These are phyloP conservation scores for Cucurbita pepo DNA, from an alignment of 306 rosid genomes.

Conservation along the genomic window DNA sequence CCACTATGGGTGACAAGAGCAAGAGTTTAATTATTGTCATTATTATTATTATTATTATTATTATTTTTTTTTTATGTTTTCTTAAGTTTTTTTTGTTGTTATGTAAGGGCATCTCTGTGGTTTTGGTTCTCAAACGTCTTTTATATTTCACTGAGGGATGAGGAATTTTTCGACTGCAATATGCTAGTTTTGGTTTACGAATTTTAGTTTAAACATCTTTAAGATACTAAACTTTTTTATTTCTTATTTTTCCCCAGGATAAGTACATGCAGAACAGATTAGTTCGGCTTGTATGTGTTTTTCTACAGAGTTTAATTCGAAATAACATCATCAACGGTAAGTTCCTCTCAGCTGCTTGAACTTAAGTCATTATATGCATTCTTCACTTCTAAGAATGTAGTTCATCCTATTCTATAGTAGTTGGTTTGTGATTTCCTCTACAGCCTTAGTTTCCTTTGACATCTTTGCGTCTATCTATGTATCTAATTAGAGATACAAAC, in stretches of 20 bases:
- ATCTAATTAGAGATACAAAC: not conserved
- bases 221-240: not conserved
- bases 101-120: not conserved
- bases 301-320: slow-evolving; percentile 91
- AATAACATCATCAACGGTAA: slow-evolving; percentile 87
- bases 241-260: slow-evolving; percentile 35
- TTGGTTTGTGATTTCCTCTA: not conserved
- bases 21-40: not conserved
- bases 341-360: slow-evolving; percentile 14
- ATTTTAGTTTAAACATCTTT: not conserved
- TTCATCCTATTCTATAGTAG: not conserved
- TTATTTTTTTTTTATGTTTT: not conserved
- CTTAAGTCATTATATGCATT: not conserved
- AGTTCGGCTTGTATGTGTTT: slow-evolving; percentile 93
- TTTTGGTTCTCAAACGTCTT: not conserved
- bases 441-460: not conserved
- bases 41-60: no score
- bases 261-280: slow-evolving; percentile 99
- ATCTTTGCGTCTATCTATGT: not conserved
- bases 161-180: not conserved
- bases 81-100: not conserved
- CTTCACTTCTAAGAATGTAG: not conserved
- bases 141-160: not conserved
- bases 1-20: not conserved
- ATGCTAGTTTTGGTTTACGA: not conserved